phyloP scores from a whole-genome alignment of 179 eudicot genomes.

The Heliamphora pulchella region DNA sequence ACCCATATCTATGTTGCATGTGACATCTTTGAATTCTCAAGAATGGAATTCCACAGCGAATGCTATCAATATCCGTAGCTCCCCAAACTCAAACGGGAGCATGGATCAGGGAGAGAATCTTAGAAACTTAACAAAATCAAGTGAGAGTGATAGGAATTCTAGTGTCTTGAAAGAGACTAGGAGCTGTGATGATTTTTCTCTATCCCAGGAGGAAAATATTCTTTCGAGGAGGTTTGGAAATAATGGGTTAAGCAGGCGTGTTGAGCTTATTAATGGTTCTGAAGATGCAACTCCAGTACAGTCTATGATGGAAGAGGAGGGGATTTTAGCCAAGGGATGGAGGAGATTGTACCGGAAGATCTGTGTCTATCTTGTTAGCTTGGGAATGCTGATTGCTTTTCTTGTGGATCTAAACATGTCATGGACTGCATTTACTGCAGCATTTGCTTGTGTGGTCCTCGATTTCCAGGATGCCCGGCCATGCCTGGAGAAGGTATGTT shows the following conservation, averaged over 20 bases:
- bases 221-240: too few relatives aligned
- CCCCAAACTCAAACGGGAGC: too few relatives aligned
- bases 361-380: constrained; percentile 57
- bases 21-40: constrained; percentile 7
- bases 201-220: too few relatives aligned
- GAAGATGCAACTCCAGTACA: not conserved
- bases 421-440: constrained; percentile 76
- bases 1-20: constrained; percentile 62
- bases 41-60: not conserved
- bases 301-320: constrained; percentile 17
- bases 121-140: not conserved
- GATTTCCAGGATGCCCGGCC: constrained; percentile 79
- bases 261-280: too few relatives aligned
- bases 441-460: constrained; percentile 61
- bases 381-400: constrained; percentile 63
- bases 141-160: too few relatives aligned
- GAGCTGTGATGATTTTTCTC: too few relatives aligned
- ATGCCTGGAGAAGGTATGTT: constrained; percentile 54
- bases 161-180: too few relatives aligned
- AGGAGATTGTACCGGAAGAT: constrained; percentile 53
- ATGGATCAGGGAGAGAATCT: not conserved
- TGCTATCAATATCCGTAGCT: too few relatives aligned
- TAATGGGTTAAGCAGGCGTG: too few relatives aligned
- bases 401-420: constrained; percentile 63
- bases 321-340: constrained; percentile 32